Conservation (phyloP, 2,329 filamentous ascomycete genomes). For the Monosporascus sp. region DNA sequence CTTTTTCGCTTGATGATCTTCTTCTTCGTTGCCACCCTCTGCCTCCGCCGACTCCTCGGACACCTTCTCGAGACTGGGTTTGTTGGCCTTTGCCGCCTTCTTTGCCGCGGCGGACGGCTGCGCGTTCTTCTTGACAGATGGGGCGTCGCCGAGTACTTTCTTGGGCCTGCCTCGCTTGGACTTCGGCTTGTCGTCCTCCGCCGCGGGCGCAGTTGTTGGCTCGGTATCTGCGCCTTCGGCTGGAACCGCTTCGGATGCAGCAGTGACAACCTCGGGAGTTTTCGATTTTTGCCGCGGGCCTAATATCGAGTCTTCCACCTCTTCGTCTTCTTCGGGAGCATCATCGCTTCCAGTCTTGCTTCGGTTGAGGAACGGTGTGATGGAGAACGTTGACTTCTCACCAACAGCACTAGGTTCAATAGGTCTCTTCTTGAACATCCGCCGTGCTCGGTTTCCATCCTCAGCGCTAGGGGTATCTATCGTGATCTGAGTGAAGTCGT, state of each 20-base stretch:
- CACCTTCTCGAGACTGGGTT: conserved; percentile 24
- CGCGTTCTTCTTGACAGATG: conserved; percentile 42
- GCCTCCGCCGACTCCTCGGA: conserved; percentile 33
- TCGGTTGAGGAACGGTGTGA: conserved; percentile 87
- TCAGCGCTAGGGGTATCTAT: conserved; percentile 38
- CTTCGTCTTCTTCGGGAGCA: conserved; percentile 17
- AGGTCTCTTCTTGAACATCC: conserved; percentile 50
- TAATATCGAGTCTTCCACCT: conserved; percentile 19
- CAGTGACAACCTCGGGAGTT: conserved; percentile 8
- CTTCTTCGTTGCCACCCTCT: conserved; percentile 10
- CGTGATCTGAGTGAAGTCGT: conserved; percentile 40
- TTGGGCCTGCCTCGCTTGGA: conserved; percentile 38
- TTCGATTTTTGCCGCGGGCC: conserved; percentile 10
- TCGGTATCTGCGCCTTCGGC: neutral
- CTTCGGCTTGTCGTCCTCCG: conserved; percentile 21
- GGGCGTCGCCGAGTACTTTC: conserved; percentile 40
- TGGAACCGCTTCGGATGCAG: neutral
- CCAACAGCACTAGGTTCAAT: conserved; percentile 58
- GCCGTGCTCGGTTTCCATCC: conserved; percentile 29
- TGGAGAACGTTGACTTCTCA: conserved; percentile 88
- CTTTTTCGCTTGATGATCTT: conserved; percentile 29
- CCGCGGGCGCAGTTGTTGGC: conserved; percentile 3
- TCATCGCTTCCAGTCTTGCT: conserved; percentile 52
- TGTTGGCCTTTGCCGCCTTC: conserved; percentile 26
- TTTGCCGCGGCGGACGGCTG: conserved; percentile 20